These are phyloP conservation scores for Tetraselmis striata DNA, from an alignment of 139 green algal species.

Conservation along the genomic window DNA sequence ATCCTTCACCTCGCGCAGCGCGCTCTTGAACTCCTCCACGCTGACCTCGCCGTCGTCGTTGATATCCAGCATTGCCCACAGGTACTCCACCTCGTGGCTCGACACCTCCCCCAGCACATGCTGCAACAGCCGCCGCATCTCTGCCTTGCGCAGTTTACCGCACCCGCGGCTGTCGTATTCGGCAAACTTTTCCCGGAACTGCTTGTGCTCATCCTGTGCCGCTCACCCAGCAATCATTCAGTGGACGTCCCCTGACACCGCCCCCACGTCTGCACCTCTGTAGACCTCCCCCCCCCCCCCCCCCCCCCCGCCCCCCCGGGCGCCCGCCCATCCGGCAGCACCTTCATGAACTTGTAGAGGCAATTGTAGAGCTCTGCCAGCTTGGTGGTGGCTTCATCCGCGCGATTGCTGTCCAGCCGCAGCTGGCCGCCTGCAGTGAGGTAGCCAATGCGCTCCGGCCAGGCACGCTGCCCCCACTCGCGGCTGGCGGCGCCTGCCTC, in stretches of 20 bases:
- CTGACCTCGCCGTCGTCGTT: conserved; percentile 23
- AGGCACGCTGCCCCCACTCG: not conserved
- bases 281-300: too few species aligned
- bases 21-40: conserved; percentile 31
- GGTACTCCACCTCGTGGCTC: not conserved
- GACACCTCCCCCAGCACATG: not conserved
- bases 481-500: not conserved
- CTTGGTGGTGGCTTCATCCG: not conserved
- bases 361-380: not conserved
- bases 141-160: not conserved
- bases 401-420: not conserved
- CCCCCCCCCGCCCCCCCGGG: too few species aligned
- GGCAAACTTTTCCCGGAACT: not conserved
- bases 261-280: too few species aligned
- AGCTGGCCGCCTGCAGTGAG: not conserved
- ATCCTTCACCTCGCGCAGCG: not conserved
- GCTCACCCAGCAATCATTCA: not conserved
- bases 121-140: not conserved
- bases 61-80: conserved; percentile 30
- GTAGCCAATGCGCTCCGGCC: not conserved
- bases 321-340: too few species aligned
- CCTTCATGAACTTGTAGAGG: not conserved
- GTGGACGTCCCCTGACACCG: too few species aligned
- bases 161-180: not conserved
- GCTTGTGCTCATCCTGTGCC: not conserved